Base-by-base conservation (phyloP, 176 grass and related monocot species). In the Musa acuminata region DNA sequence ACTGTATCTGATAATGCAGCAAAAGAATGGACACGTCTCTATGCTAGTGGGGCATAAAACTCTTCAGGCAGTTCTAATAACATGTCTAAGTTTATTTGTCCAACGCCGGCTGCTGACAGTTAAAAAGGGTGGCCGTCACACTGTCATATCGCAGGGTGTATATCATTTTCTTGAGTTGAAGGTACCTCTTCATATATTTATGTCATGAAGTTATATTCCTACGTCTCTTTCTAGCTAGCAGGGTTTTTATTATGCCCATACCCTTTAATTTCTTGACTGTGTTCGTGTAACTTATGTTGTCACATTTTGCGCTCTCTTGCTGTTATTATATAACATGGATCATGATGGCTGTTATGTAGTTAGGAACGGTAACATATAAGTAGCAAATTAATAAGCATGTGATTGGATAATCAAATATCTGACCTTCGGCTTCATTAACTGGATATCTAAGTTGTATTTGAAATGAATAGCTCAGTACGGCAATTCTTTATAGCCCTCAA, bases 1-100 rank as follows among this genome's bases (percentile, higher is more conserved):
- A 20, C 21, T 69, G 35, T 23, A 11, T 50, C 17, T 14, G 13
- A 2, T 51, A 22, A 85, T 85, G 72, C 95, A 93, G 90, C 95
- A 3, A 98, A 83, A 84, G 90, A 98, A 82, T 98, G 94, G 94
- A 98, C 94, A 49, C 90, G 82, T 66, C 78, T 93, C 57, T 98
- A 98, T 71, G 94, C 94, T 8, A 91, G 82, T 9, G 88, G 86
- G 68, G 84, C 85, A 14, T 98, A 76, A 86, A 17, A 64, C 24
- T 22, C 26, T 52, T 35, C 35, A 29, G 51, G 8, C 53, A 43
- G 49, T 13, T 69, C 25, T 35, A 58, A 57, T 69, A 58, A 71
- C 53, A 1, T 59, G 2, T 70, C 17, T 10, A 67, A 59, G 24
- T 70, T 49, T 70, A 70, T 79, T 71, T 27, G 71, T 17, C 53